Base-by-base conservation (phyloP, 2,329 filamentous ascomycete species). In the Ceratocystis variospora region DNA sequence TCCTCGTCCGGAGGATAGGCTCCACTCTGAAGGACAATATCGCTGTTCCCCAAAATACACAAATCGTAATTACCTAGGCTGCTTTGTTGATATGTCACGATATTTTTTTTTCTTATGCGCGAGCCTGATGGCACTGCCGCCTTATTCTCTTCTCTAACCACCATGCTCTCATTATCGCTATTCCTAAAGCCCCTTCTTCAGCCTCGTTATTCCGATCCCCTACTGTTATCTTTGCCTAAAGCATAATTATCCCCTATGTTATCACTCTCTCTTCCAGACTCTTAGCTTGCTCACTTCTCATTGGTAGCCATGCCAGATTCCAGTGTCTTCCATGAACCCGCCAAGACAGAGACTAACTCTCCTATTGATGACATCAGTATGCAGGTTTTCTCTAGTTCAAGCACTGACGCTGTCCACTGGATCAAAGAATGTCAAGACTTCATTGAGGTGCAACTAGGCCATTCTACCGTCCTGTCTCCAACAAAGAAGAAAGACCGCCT, bases 361-460 rank as follows among this genome's bases (percentile, higher is more conserved):
- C 15, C 61, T 33, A 15, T 48, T 4, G 15, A 33, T 6, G 46
- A 17, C 12, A 15, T 59, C n/a, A 41, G 37, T 15, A 41, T 41
- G 37, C 28, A 28, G 1, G 8, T 63, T 8, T 63, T 63, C 37
- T 19, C 45, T 7, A 5, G 45, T n/a, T 25, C 19, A 15, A 50
- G 50, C 15, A 63, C 50, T 22, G 28, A 46, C 62, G 10, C 46
- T 8, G 15, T 3, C 10, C 17, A 37, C n/a, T 44, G 37, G 2
- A 31, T 63, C 6, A 44, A 63, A 12, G 28, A 33, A 53, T 63
- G 62, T 44, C 45, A 53, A 53, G 45, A 50, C 7, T 63, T 63
- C 62, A 63, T 63, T 15, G 10, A 63, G 15, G 22, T 19, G 8
- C 37, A 33, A 22, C 31, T 50, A 5, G 28, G 28, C 10, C 19